Evolutionary conservation across 495 filamentous ascomycete species (phyloP).

Genomic region (Niebla homalea): DNA sequence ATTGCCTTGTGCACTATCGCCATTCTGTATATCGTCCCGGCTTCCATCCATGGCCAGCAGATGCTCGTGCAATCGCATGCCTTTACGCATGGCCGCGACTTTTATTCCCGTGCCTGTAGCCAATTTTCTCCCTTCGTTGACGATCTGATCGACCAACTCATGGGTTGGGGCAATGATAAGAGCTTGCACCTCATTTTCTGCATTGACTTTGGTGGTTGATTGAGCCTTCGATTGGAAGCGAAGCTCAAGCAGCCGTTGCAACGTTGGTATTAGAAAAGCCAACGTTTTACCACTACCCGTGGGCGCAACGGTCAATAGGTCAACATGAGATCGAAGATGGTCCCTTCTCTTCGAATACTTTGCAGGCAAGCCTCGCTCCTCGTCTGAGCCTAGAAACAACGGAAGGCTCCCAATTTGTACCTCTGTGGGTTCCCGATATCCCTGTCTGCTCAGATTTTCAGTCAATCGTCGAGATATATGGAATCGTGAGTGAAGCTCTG

Average conservation of each 20-base stretch:
- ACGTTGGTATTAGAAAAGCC: conserved; percentile 74
- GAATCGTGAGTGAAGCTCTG: conserved; percentile 54
- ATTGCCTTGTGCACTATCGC: conserved; percentile 30
- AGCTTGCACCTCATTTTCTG: conserved; percentile 44
- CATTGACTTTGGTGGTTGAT: conserved; percentile 18
- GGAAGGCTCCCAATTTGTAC: conserved; percentile 83
- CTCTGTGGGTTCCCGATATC: conserved; percentile 77
- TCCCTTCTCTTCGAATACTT: conserved; percentile 4
- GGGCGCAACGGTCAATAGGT: conserved; percentile 80
- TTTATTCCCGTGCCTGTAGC: conserved; percentile 64
- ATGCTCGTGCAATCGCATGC: conserved; percentile 46
- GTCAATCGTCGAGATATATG: conserved; percentile 55
- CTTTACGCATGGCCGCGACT: conserved; percentile 72
- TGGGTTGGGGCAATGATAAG: conserved; percentile 82
- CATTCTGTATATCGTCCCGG: conserved; percentile 19
- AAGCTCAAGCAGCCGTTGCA: conserved; percentile 55
- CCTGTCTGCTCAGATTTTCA: conserved; percentile 69
- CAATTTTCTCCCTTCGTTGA: conserved; percentile 80
- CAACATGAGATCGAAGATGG: conserved; percentile 17
- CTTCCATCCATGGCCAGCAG: conserved; percentile 23
- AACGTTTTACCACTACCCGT: conserved; percentile 97
- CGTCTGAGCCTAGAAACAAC: conserved; percentile 43
- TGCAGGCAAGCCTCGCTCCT: conserved; percentile 8
- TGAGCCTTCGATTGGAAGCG: conserved; percentile 33
- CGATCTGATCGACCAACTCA: conserved; percentile 83